Evolutionary conservation across 352 stramenopile genomes (phyloP).

Genomic region (Globisporangium ultimum): DNA sequence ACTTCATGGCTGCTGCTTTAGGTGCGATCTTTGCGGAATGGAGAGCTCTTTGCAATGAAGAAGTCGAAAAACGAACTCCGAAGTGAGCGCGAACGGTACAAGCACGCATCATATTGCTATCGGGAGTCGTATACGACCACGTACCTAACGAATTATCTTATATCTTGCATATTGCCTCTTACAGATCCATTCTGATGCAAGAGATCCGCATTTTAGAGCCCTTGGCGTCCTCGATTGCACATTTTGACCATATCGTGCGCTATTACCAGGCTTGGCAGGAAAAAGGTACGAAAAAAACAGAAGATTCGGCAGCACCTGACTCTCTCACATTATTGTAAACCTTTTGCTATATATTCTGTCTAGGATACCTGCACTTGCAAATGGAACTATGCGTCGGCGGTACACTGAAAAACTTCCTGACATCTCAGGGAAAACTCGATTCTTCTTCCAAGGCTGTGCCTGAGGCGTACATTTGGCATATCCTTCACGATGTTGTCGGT

Average conservation of each 20-base stretch:
- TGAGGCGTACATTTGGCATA: conserved; percentile 66
- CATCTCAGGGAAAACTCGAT: conserved; percentile 17
- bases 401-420: conserved; percentile 79
- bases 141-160: neutral
- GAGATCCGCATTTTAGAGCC: conserved; percentile 61
- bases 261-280: conserved; percentile 95
- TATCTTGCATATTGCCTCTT: neutral
- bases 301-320: neutral
- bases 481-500: conserved; percentile 64
- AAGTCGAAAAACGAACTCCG: conserved; percentile 77
- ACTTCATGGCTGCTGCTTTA: conserved; percentile 4
- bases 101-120: no score
- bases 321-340: neutral
- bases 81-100: conserved; percentile 69
- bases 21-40: conserved; percentile 33
- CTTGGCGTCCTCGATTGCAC: conserved; percentile 24
- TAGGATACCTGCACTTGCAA: conserved; percentile 91
- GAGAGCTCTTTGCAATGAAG: conserved; percentile 66
- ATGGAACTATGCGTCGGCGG: conserved; percentile 91
- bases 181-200: conserved; percentile 54
- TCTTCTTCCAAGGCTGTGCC: conserved; percentile 18
- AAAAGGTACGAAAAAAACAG: conserved; percentile 42
- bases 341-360: conserved; percentile 3
- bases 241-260: conserved; percentile 87
- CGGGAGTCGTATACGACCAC: no score